Base-by-base conservation (phyloP, 345 rosid species). In the Euphorbia peplus region DNA sequence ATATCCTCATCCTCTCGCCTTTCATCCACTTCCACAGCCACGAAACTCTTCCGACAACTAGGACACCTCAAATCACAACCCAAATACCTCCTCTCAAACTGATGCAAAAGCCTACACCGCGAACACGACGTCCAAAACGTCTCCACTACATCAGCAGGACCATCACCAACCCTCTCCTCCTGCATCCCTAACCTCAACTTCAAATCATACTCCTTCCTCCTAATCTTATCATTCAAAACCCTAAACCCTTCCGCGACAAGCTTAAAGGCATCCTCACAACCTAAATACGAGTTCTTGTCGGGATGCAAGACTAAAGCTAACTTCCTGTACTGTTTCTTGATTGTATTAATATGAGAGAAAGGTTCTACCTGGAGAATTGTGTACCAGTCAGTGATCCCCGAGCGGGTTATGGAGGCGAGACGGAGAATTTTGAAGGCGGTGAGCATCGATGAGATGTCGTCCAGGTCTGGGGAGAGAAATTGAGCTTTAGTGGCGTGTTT, bases 241-340 rank as follows among this genome's bases (percentile, higher is more conserved):
- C 82, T 73, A 84, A 89, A 87, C 64, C 86, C 96, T 50, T 93
- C 92, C 29, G 80, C 90, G 55, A 93, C 90, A 63, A 86, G 80
- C 81, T 87, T 93, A 77, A 93, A 90, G 56, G 97, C 98, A 15
- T 93, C 98, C 60, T 87, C 93, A 28, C 93, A 86, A 7, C 95
- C 96, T 18, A 71, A 56, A 26, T 73, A 79, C 0, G 84, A 80
- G 66, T 87, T 89, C 78, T 89, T 93, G 63, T 93, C 97, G 28
- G 98, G 97, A 71, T 89, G 95, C 79, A 93, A 70, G 19, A 73
- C 56, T 35, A 90, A 77, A 56, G 97, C 96, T 16, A 93, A 82
- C 60, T 79, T 84, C 84, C 76, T 93, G 77, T 84, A 90, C 74
- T 89, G 88, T 54, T 84, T 89, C 67, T 85, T 89, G 50, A 93